Conservation (phyloP, 2,329 filamentous ascomycete genomes). For the Aspergillus tubingensis region DNA sequence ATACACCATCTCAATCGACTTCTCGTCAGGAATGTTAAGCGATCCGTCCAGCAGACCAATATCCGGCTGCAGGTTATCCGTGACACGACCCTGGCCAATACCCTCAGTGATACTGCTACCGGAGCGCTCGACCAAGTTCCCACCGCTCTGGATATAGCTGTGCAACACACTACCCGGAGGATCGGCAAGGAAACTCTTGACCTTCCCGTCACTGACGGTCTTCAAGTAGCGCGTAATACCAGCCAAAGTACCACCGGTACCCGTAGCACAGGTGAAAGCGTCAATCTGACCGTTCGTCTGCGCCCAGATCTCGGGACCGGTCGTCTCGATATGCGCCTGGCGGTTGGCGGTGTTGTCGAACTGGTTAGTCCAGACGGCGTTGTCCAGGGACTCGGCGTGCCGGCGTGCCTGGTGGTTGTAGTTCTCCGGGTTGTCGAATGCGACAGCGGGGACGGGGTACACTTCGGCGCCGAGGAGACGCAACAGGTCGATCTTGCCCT, state of each 20-base stretch:
- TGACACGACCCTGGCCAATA: constrained; percentile 93
- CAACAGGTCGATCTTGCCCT: constrained; percentile 94
- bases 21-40: constrained; percentile 82
- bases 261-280: constrained; percentile 93
- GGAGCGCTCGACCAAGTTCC: constrained; percentile 74
- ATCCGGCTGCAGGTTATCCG: constrained; percentile 89
- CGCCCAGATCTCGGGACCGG: constrained; percentile 94
- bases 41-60: constrained; percentile 82
- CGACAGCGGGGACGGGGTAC: constrained; percentile 90
- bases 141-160: constrained; percentile 84
- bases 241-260: constrained; percentile 87
- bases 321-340: constrained; percentile 92
- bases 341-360: constrained; percentile 97
- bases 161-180: constrained; percentile 92
- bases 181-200: constrained; percentile 89
- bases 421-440: constrained; percentile 92
- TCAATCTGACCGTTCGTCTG: constrained; percentile 85
- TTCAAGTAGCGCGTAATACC: constrained; percentile 88
- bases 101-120: constrained; percentile 95
- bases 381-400: constrained; percentile 82
- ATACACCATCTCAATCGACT: constrained; percentile 98
- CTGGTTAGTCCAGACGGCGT: constrained; percentile 98
- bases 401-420: constrained; percentile 95
- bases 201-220: constrained; percentile 71
- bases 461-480: constrained; percentile 91